A percentile compares a stretch with the other conserved stretches of the same genome.
phyloP scores from a whole-genome alignment of 345 rosid genomes.

The Turnera subulata region DNA sequence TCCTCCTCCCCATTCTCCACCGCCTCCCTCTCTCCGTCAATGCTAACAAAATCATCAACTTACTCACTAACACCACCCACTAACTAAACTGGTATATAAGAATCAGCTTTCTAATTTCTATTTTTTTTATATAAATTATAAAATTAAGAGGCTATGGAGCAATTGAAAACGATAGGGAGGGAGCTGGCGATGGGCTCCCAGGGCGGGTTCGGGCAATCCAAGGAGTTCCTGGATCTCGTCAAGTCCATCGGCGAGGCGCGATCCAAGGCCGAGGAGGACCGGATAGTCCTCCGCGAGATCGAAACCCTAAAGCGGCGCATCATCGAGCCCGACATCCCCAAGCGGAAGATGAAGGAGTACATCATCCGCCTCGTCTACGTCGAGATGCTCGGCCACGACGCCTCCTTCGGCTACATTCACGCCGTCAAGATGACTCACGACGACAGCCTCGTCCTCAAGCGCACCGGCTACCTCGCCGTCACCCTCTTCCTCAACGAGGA shows the following conservation, averaged over 20 bases:
- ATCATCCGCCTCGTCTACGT: constrained; percentile 81
- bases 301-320: constrained; percentile 84
- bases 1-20: too few species aligned
- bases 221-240: constrained; percentile 92
- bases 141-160: constrained; percentile 84
- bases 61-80: too few species aligned
- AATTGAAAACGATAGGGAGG: constrained; percentile 89
- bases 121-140: too few species aligned
- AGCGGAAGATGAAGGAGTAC: constrained; percentile 93
- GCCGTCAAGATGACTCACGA: constrained; percentile 99
- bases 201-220: constrained; percentile 93
- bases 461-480: constrained; percentile 94
- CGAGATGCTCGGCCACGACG: constrained; percentile 99
- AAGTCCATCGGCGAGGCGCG: constrained; percentile 98
- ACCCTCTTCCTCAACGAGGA: constrained; percentile 90
- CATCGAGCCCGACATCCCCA: constrained; percentile 82
- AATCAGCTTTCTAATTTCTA: too few species aligned
- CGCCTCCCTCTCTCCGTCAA: too few species aligned
- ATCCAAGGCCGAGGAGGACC: constrained; percentile 98
- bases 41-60: too few species aligned
- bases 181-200: constrained; percentile 99
- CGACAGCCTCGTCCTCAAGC: constrained; percentile 67
- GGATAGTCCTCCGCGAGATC: constrained; percentile 86
- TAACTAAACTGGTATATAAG: too few species aligned
- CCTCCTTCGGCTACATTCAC: constrained; percentile 96